These are phyloP conservation scores for Pleomassaria siparia DNA, from an alignment of 2,329 filamentous ascomycete genomes.

Conservation along the genomic window DNA sequence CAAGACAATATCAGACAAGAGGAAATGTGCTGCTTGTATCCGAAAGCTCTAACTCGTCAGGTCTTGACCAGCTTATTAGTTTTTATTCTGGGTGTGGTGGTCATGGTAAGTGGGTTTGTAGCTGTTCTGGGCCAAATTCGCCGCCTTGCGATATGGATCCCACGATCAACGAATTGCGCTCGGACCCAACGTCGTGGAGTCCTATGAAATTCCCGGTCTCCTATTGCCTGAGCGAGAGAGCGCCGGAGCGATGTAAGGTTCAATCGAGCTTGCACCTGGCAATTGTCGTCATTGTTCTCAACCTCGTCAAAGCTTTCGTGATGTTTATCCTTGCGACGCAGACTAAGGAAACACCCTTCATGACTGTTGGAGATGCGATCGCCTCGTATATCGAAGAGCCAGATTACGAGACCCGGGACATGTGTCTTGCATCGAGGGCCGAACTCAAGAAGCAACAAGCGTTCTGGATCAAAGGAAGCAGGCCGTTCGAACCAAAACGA, in stretches of 20 bases:
- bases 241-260: background rate
- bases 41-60: background rate
- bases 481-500: too few relatives aligned
- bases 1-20: background rate
- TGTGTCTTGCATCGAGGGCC: slow-evolving; percentile 4
- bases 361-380: slow-evolving; percentile 17
- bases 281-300: slow-evolving; percentile 1
- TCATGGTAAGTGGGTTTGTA: background rate
- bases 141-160: slow-evolving; percentile 1
- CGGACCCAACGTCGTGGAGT: background rate
- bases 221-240: slow-evolving; percentile 1
- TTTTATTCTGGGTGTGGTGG: background rate
- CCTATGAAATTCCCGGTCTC: background rate
- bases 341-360: slow-evolving; percentile 14
- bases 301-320: background rate
- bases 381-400: slow-evolving; percentile 13
- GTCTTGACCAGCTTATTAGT: background rate
- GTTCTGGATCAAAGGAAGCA: background rate
- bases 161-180: background rate
- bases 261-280: slow-evolving; percentile 1
- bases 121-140: background rate
- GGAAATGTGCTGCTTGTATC: background rate
- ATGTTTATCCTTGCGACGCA: slow-evolving; percentile 2
- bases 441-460: slow-evolving; percentile 1
- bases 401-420: slow-evolving; percentile 5